Conservation (phyloP, 1,284 basidiomycete species). For the Ceratobasidium sp. region DNA sequence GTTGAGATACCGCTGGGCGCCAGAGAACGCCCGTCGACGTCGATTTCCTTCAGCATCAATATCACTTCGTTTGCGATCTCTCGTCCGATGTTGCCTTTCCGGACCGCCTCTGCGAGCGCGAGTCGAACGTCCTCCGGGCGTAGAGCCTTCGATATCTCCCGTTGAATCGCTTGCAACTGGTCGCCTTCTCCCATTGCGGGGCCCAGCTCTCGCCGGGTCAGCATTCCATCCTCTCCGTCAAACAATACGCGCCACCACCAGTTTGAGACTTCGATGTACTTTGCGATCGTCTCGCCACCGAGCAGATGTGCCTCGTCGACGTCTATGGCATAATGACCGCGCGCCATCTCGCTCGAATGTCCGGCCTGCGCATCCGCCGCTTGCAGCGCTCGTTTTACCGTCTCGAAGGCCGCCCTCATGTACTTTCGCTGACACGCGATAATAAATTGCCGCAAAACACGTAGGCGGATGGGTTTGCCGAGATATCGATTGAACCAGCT, state of each 20-base stretch:
- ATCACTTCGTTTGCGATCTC: too few relatives aligned
- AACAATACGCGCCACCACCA: background rate
- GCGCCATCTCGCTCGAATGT: background rate
- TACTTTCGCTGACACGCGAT: constrained; percentile 5
- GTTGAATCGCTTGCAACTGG: background rate
- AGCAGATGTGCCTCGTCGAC: background rate
- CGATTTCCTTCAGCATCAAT: too few relatives aligned
- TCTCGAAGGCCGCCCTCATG: background rate
- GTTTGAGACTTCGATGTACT: background rate
- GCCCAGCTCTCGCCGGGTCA: background rate
- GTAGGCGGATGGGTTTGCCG: background rate
- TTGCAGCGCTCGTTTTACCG: background rate
- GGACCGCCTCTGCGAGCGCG: too few relatives aligned
- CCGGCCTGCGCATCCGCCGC: background rate
- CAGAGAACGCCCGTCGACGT: too few relatives aligned
- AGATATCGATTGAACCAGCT: background rate
- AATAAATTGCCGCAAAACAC: background rate
- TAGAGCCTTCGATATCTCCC: background rate
- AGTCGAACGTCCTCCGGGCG: too few relatives aligned
- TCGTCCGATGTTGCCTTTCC: too few relatives aligned
- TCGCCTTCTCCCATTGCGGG: background rate
- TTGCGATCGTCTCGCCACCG: background rate
- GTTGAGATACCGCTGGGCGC: too few relatives aligned
- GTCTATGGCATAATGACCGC: background rate
- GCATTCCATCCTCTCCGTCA: background rate